Base-by-base conservation (phyloP, 1,139 yeast species). In the Blastobotrys arbuscula region DNA sequence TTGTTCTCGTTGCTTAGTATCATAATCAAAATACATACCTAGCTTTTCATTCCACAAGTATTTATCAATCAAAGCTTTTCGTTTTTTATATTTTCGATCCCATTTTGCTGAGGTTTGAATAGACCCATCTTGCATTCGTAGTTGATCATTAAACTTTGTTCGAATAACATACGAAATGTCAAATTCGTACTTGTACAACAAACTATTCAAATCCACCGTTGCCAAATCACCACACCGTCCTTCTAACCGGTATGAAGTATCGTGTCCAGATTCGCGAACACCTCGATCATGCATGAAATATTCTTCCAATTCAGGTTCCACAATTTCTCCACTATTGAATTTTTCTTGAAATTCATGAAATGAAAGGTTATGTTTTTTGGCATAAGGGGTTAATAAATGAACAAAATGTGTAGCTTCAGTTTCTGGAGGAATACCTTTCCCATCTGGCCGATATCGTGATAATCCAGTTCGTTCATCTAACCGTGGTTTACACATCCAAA, bases 231-330 rank as follows among this genome's bases (percentile, higher is more conserved):
- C 97, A 67, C 96, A 88, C 45, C 79, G 77, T 33, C 96, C 95
- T 68, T 90, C 97, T 48, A 92, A 72, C 60, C 98, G 75, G 64
- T 90, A 89, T 2, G 92, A 77, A 0, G 97, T 94, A 65, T 92
- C 98, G 65, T 92, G 98, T 1, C 98, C 98, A 41, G 95, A 84
- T 68, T 92, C 98, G 62, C 98, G 78, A 15, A 92, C 96, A 1
- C 96, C 97, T 53, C 97, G 76, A 66, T 92, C 98, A 64, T 92
- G 96, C 49, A 86, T 67, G 66, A 92, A 87, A 66, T 88, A 94
- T 55, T 81, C 89, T 62, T 92, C 98, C 50, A 92, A 73, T 15
- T 74, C 80, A 0, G 96, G 95, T 60, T 88, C 97, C 8, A 69
- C 53, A 28, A 90, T 74, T 50, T 73, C 69, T 5, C 84, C 84